These are phyloP conservation scores for Venturia nashicola DNA, from an alignment of 2,329 filamentous ascomycete genomes.

Conservation along the genomic window DNA sequence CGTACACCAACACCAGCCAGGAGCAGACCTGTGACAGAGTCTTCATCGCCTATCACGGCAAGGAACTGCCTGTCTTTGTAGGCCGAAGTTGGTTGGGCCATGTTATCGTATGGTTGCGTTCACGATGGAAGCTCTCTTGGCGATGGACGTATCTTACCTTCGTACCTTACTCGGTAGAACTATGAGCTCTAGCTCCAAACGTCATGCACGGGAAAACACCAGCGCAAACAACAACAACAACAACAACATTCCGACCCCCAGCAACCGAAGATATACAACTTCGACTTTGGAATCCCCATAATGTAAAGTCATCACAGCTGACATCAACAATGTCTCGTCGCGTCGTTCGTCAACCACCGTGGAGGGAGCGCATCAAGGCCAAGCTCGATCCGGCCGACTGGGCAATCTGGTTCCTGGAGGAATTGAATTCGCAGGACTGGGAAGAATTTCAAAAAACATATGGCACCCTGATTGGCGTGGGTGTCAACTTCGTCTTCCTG, in stretches of 20 bases:
- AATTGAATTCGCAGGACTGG: constrained; percentile 84
- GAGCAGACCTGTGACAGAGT: constrained; percentile 89
- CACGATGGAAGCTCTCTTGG: not conserved
- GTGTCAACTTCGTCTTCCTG: constrained; percentile 67
- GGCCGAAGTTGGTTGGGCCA: constrained; percentile 47
- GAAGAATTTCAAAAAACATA: constrained; percentile 64
- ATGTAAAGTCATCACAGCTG: constrained; percentile 10
- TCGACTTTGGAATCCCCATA: not conserved
- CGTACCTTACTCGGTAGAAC: too few species aligned
- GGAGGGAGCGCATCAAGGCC: constrained; percentile 67
- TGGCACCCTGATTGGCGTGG: constrained; percentile 62
- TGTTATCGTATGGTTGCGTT: not conserved
- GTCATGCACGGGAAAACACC: not conserved
- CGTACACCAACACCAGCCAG: constrained; percentile 89
- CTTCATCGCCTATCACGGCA: constrained; percentile 96
- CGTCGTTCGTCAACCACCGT: constrained; percentile 68
- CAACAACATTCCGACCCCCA: constrained; percentile 4
- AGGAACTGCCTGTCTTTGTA: constrained; percentile 85
- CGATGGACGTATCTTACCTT: too few species aligned
- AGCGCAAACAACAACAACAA: constrained; percentile 3
- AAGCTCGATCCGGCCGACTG: constrained; percentile 82
- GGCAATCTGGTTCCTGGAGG: constrained; percentile 80
- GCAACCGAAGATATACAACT: constrained; percentile 2
- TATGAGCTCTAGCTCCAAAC: not conserved
- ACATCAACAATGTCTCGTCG: constrained; percentile 49